Evolutionary conservation across 257 asterid genomes (phyloP).

Genomic region (Leptodermis oblonga): DNA sequence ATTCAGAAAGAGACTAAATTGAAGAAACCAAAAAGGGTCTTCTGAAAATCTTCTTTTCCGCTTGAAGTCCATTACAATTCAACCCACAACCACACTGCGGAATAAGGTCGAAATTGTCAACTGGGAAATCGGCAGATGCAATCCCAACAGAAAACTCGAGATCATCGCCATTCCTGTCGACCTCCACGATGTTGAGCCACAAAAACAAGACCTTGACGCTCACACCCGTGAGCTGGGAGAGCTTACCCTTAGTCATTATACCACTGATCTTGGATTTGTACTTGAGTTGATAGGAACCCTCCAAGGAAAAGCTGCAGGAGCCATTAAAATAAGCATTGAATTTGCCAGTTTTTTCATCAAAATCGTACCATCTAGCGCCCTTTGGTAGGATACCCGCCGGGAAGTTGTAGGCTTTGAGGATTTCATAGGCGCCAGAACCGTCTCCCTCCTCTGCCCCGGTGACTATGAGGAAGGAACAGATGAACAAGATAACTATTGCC

Average conservation of each 20-base stretch:
- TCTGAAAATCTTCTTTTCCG: conserved; percentile 17
- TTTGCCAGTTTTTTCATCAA: conserved; percentile 50
- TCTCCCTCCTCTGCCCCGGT: conserved; percentile 22
- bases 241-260: conserved; percentile 38
- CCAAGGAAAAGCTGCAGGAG: conserved; percentile 71
- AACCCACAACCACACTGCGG: conserved; percentile 91
- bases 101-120: conserved; percentile 46
- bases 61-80: conserved; percentile 38
- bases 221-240: conserved; percentile 51
- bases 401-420: conserved; percentile 44
- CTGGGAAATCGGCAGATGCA: conserved; percentile 59
- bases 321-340: conserved; percentile 53
- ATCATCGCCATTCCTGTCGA: conserved; percentile 39
- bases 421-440: conserved; percentile 53
- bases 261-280: conserved; percentile 65
- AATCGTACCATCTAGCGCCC: conserved; percentile 61
- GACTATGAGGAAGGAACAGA: conserved; percentile 13
- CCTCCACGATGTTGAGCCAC: conserved; percentile 79
- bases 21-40: conserved; percentile 31
- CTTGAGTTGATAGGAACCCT: conserved; percentile 63
- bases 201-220: conserved; percentile 61
- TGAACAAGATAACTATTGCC: conserved; percentile 25
- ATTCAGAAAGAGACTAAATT: conserved; percentile 18
- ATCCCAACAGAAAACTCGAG: conserved; percentile 76
- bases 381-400: conserved; percentile 73